Evolutionary conservation across 345 rosid species (phyloP).

Genomic region (Luvunga scandens): DNA sequence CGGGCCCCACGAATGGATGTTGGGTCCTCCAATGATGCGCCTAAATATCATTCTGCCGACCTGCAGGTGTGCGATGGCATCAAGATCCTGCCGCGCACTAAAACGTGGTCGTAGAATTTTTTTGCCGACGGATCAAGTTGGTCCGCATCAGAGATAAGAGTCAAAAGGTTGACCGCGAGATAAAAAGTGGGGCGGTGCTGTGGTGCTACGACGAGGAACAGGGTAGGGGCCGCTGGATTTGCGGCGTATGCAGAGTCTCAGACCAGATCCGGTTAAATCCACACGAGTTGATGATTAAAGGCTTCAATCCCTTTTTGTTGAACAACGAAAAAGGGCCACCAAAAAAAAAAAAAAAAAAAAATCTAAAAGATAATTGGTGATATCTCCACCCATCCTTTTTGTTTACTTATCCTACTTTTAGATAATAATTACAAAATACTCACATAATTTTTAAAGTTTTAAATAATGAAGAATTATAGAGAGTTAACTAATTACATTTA

Average conservation of each 20-base stretch:
- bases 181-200: neutral
- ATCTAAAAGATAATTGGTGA: too few relatives aligned
- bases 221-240: conserved; percentile 17
- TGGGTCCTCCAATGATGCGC: conserved; percentile 10
- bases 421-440: too few relatives aligned
- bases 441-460: too few relatives aligned
- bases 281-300: neutral
- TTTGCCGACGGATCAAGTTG: neutral
- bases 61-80: neutral
- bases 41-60: conserved; percentile 20
- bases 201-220: conserved; percentile 1
- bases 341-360: too few relatives aligned
- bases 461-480: too few relatives aligned
- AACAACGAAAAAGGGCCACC: too few relatives aligned
- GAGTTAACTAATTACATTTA: too few relatives aligned
- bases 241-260: conserved; percentile 14
- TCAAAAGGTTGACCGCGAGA: neutral
- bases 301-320: too few relatives aligned
- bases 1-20: neutral
- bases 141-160: too few relatives aligned
- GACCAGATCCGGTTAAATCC: neutral
- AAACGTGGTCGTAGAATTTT: neutral
- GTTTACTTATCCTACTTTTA: too few relatives aligned
- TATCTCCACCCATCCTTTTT: too few relatives aligned
- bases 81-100: neutral